Conservation (phyloP, 2,329 filamentous ascomycete species). For the Penicillium janthinellum region DNA sequence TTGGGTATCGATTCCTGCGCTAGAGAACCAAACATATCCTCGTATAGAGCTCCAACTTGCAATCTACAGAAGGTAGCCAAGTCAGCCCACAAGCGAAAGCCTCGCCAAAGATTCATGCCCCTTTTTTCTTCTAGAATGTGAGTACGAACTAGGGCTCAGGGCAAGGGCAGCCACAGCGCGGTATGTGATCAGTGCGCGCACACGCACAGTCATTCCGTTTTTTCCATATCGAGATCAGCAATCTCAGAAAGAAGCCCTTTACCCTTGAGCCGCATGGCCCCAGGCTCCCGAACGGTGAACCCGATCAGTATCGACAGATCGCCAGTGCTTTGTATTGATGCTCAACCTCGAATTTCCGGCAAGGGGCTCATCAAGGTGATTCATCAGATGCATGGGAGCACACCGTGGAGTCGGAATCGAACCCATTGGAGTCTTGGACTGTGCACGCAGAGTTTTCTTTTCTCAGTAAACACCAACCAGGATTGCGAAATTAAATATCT, state of each 20-base stretch:
- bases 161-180: constrained; percentile 25
- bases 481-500: constrained; percentile 4
- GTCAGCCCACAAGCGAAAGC: background rate
- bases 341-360: background rate
- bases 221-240: background rate
- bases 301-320: background rate
- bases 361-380: constrained; percentile 1
- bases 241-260: background rate
- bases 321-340: background rate
- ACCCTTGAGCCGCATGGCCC: background rate
- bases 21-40: background rate
- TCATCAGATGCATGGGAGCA: background rate
- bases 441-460: background rate
- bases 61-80: background rate
- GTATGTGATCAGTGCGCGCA: constrained; percentile 27
- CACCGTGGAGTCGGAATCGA: background rate
- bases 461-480: background rate
- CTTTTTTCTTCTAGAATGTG: background rate
- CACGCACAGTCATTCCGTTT: constrained; percentile 10
- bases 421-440: background rate
- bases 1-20: background rate
- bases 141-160: constrained; percentile 26
- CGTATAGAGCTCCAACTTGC: background rate
- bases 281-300: background rate
- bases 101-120: background rate